Evolutionary conservation across 2,329 filamentous ascomycete species (phyloP), one percentile per base, ranked within the genome.

Genomic region (Plectosphaerella sp.): DNA sequence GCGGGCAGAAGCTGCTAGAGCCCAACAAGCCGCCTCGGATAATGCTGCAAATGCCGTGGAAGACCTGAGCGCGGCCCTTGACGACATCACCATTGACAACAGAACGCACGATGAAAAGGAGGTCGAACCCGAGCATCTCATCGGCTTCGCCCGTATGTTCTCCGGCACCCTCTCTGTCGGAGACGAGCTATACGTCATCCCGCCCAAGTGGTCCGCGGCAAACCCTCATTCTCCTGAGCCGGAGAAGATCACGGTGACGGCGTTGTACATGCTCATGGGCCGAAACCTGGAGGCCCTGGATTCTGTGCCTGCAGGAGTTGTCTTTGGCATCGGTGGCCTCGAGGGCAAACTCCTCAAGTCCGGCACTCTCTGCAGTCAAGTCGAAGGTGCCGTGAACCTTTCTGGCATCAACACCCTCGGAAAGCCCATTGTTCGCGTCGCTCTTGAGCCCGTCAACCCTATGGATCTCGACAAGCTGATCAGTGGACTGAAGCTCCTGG

Each of bases 381-480:
- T 95, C 0, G 87, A 91, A 47, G 94, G 94, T 15, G 86, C 89
- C 7, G 85, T 95, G 60, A 99, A 99, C 70, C 75, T 99, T 49
- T 94, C 92, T 1, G 93, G 93, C 57, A 85, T 97, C 15, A 78
- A 74, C 51, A 84, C 92, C 69, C 84, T 83, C 33, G 89, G 88
- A 5, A 88, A 93, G 50, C 94, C 94, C 1, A 99, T 99, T 57
- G 94, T 99, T 6, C 88, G 94, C 48, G 93, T 99, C 18, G 92
- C 94, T 0, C 75, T 99, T n/a, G 94, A 99, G 67, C 94, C 94
- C 0, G 86, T 85, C 51, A 95, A 94, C 67, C 94, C 94, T 0
- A 86, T 84, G 24, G 91, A 99, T 64, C 76, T 99, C 20, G 88
- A 94, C 67, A 97, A 95, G 72, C 95, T 99, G 92, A 91, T 99